phyloP scores from a whole-genome alignment of 2,329 filamentous ascomycete genomes.

The Lachnellula subtilissima region DNA sequence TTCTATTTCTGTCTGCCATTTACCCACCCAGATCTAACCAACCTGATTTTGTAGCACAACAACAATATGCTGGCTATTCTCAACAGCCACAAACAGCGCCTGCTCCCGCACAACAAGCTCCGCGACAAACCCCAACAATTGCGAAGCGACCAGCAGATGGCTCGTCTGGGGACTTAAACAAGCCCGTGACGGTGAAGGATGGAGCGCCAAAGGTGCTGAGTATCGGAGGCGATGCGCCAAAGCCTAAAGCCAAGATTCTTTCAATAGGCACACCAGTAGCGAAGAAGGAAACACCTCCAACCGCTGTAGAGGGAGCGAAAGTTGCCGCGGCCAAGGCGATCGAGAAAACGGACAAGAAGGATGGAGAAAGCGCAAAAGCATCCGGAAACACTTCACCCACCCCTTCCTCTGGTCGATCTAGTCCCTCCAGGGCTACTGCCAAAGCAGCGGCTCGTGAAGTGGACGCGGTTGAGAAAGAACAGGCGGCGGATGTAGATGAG shows the following conservation, averaged over 20 bases:
- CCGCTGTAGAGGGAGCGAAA: constrained; percentile 70
- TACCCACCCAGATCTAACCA: constrained; percentile 5
- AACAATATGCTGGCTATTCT: constrained; percentile 51
- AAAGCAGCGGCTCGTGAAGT: constrained; percentile 58
- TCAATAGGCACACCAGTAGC: constrained; percentile 58
- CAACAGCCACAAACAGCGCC: constrained; percentile 43
- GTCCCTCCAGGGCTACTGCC: constrained; percentile 60
- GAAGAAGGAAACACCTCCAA: constrained; percentile 47
- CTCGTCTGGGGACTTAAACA: constrained; percentile 41
- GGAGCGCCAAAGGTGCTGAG: constrained; percentile 60
- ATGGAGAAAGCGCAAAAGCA: constrained; percentile 39
- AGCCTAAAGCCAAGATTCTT: constrained; percentile 63
- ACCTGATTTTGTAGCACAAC: constrained; percentile 36
- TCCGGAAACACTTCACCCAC: constrained; percentile 75
- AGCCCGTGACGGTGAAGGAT: constrained; percentile 50
- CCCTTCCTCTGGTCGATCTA: constrained; percentile 78
- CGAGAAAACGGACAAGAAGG: constrained; percentile 80
- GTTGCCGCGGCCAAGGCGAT: constrained; percentile 84
- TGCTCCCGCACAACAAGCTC: constrained; percentile 35
- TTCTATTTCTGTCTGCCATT: background rate
- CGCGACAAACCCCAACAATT: constrained; percentile 53
- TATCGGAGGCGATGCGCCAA: constrained; percentile 54
- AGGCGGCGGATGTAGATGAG: constrained; percentile 70
- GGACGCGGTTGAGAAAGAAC: constrained; percentile 74
- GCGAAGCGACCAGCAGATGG: constrained; percentile 56